These are phyloP conservation scores for Geotrichum australiense DNA, from an alignment of 1,139 yeast species.

Conservation along the genomic window DNA sequence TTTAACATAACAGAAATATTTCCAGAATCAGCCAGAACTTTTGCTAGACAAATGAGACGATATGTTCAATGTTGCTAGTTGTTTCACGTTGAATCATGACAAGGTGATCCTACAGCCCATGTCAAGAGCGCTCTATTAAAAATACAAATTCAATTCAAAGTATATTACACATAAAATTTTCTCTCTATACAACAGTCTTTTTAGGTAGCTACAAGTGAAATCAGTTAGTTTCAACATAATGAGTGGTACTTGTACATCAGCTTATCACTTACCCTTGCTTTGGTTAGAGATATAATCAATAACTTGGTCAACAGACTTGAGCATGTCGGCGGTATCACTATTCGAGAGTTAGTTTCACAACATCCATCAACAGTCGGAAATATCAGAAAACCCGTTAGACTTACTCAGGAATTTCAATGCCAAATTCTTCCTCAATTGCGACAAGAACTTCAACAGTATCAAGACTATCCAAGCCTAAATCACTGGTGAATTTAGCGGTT, in stretches of 20 bases:
- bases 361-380: background rate
- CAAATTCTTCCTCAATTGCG: slow-evolving; percentile 67
- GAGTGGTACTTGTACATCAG: background rate
- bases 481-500: slow-evolving; percentile 57
- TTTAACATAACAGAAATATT: no score
- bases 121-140: no score
- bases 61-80: no score
- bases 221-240: background rate
- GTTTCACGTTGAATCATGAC: no score
- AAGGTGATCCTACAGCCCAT: no score
- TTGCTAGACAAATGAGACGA: no score
- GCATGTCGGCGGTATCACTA: slow-evolving; percentile 69
- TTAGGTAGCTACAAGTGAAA: background rate
- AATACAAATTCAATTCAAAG: background rate
- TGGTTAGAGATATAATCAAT: slow-evolving; percentile 70
- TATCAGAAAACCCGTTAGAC: slow-evolving; percentile 12
- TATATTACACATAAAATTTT: slow-evolving; percentile 1
- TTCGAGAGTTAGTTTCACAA: slow-evolving; percentile 1
- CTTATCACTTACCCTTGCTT: slow-evolving; percentile 45
- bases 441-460: slow-evolving; percentile 81
- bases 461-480: slow-evolving; percentile 74
- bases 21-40: no score
- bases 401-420: slow-evolving; percentile 67
- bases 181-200: background rate
- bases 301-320: slow-evolving; percentile 82